Evolutionary conservation across 2,329 filamentous ascomycete genomes (phyloP).

Genomic region (Phialophora expanda): DNA sequence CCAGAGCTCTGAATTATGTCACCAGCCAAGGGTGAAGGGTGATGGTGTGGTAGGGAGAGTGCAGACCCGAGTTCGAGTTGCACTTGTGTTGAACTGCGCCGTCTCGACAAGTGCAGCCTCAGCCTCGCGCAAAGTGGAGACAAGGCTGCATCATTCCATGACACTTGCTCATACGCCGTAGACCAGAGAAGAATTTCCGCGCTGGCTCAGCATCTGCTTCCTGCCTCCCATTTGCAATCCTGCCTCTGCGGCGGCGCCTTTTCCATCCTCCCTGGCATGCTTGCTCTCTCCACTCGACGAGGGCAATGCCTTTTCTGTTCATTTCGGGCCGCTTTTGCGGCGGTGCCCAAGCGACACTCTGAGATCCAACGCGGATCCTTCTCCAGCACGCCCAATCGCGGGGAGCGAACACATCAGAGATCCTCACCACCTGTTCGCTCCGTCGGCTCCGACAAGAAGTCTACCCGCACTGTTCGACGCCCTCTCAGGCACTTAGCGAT

Average conservation of each 20-base stretch:
- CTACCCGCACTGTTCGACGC: slow-evolving; percentile 4
- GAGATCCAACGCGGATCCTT: slow-evolving; percentile 40
- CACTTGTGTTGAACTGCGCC: not conserved
- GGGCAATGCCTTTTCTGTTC: slow-evolving; percentile 50
- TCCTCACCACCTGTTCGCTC: not conserved
- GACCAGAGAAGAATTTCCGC: not conserved
- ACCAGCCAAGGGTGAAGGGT: not conserved
- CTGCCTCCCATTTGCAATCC: not conserved
- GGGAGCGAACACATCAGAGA: slow-evolving; percentile 8
- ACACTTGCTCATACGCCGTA: not conserved
- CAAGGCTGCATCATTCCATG: not conserved
- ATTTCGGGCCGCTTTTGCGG: slow-evolving; percentile 40
- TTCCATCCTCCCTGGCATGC: slow-evolving; percentile 23
- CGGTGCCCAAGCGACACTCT: slow-evolving; percentile 29
- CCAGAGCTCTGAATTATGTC: not conserved
- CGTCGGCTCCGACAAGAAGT: not conserved
- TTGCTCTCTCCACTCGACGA: slow-evolving; percentile 23
- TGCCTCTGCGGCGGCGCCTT: not conserved
- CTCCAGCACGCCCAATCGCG: slow-evolving; percentile 39
- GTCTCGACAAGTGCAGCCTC: slow-evolving; percentile 4
- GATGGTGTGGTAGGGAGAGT: not conserved
- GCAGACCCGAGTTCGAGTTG: not conserved
- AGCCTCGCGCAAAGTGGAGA: slow-evolving; percentile 2
- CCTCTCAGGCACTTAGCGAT: not conserved
- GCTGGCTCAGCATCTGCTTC: not conserved